phyloP scores from a whole-genome alignment of 2,329 filamentous ascomycete species.

The Fusarium continuum region DNA sequence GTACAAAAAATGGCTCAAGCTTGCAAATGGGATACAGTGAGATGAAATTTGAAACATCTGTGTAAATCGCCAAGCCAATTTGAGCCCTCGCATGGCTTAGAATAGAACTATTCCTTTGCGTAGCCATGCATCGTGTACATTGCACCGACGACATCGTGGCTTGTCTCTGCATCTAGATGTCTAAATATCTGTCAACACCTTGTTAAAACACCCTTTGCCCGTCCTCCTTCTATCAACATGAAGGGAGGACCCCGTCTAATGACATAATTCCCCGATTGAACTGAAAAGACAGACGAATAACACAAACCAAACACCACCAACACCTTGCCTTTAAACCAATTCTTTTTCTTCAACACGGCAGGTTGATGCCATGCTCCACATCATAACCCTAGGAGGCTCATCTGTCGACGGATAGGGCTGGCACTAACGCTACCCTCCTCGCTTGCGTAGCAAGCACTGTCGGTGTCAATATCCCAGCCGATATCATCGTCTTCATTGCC shows the following conservation, averaged over 20 bases:
- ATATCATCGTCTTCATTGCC: constrained; percentile 64
- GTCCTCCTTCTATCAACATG: not conserved
- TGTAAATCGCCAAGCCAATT: too few species aligned
- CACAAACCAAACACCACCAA: constrained; percentile 32
- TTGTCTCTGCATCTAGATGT: constrained; percentile 11
- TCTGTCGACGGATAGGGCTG: constrained; percentile 75
- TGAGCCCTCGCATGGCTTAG: too few species aligned
- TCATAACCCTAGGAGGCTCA: constrained; percentile 71
- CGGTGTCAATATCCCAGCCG: constrained; percentile 96
- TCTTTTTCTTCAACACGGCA: not conserved
- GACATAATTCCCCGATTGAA: not conserved
- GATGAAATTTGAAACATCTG: too few species aligned
- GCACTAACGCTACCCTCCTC: constrained; percentile 75
- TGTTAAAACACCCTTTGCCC: not conserved
- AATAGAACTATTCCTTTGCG: not conserved
- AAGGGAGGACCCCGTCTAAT: constrained; percentile 8
- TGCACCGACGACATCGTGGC: not conserved
- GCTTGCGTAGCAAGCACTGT: constrained; percentile 75
- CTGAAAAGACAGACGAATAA: constrained; percentile 9
- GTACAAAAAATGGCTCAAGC: not conserved
- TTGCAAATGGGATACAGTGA: too few species aligned
- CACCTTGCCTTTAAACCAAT: constrained; percentile 32
- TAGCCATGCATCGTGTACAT: not conserved
- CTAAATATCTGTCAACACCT: constrained; percentile 8
- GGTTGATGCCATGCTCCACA: not conserved